phyloP scores from a whole-genome alignment of 805 yeast species.

The Nakazawaea populi region DNA sequence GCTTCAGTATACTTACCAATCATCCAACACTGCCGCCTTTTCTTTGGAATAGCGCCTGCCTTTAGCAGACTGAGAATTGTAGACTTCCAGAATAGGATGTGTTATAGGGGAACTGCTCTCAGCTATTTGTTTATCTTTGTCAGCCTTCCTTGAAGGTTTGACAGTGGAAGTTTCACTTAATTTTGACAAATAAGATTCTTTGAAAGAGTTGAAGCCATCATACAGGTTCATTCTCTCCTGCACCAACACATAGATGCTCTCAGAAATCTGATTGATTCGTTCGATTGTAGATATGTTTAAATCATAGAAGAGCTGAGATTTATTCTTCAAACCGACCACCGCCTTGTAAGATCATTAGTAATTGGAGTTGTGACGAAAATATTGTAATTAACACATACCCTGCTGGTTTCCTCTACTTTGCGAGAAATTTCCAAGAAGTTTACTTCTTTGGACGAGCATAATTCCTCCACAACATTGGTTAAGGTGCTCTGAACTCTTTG shows the following conservation, averaged over 20 bases:
- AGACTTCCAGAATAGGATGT: too few species aligned
- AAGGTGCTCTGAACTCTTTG: neutral
- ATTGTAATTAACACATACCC: neutral
- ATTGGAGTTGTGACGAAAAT: too few species aligned
- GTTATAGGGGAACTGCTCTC: too few species aligned
- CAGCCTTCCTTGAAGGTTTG: too few species aligned
- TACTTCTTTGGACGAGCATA: neutral
- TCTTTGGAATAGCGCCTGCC: slow-evolving; percentile 7
- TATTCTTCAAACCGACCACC: neutral
- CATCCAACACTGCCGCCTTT: slow-evolving; percentile 6
- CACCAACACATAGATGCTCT: neutral
- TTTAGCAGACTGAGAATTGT: neutral
- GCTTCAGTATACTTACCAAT: slow-evolving; percentile 7
- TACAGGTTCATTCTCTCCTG: neutral
- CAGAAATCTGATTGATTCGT: neutral
- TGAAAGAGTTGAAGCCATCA: neutral
- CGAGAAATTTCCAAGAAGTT: neutral
- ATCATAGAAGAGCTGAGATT: neutral
- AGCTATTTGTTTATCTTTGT: too few species aligned
- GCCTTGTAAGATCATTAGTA: neutral
- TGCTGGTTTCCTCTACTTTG: neutral
- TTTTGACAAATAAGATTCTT: neutral
- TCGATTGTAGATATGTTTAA: neutral
- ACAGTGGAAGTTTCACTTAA: neutral
- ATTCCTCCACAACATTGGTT: neutral